phyloP scores from a whole-genome alignment of 2,329 filamentous ascomycete genomes.

The Samsoniella hepiali region DNA sequence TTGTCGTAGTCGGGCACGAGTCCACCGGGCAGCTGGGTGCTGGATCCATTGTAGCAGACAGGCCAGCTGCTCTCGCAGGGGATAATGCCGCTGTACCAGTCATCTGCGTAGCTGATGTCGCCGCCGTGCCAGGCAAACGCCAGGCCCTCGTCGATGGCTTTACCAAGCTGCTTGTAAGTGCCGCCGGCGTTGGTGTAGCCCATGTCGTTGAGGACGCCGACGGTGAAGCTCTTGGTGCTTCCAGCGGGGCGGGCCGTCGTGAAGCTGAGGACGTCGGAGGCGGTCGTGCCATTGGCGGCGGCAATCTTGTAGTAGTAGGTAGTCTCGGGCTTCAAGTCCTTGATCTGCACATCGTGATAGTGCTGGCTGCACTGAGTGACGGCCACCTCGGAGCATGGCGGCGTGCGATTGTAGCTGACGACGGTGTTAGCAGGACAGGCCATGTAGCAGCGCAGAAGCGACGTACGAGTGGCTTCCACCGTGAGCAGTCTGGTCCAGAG shows the following conservation, averaged over 20 bases:
- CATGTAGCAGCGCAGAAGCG: not conserved
- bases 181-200: constrained; percentile 51
- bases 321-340: constrained; percentile 38
- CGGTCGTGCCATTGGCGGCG: constrained; percentile 47
- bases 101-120: constrained; percentile 49
- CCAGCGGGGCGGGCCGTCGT: constrained; percentile 44
- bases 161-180: constrained; percentile 41
- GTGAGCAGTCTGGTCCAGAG: constrained; percentile 34
- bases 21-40: constrained; percentile 37
- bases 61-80: constrained; percentile 46
- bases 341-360: constrained; percentile 49
- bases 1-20: constrained; percentile 39
- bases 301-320: constrained; percentile 51
- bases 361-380: constrained; percentile 50
- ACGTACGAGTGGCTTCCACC: constrained; percentile 41
- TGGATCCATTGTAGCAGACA: constrained; percentile 50
- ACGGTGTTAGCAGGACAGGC: not conserved
- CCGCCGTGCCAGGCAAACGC: constrained; percentile 53
- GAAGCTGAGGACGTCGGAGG: constrained; percentile 44
- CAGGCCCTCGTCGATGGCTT: constrained; percentile 41
- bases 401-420: constrained; percentile 47
- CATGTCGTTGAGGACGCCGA: constrained; percentile 52
- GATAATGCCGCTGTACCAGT: constrained; percentile 50
- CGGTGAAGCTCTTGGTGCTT: constrained; percentile 38
- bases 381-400: constrained; percentile 43